Base-by-base conservation (phyloP, 2,329 filamentous ascomycete genomes). In the Blastomyces gilchristii region DNA sequence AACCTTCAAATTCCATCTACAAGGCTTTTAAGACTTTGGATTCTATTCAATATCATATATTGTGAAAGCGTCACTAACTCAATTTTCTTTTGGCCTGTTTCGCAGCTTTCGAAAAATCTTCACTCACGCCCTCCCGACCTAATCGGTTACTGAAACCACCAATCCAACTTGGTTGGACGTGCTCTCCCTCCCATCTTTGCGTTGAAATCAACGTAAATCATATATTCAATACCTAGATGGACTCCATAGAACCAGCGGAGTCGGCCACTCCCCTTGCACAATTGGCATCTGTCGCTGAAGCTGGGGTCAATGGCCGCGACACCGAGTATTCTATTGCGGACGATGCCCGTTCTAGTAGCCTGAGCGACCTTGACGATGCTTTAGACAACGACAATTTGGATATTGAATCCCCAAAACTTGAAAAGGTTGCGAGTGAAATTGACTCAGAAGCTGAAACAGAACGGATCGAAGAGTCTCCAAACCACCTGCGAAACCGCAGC, bases 401-500 rank as follows among this genome's bases (percentile, higher is more conserved):
- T 61, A 83, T 83, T 65, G 81, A 76, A 70, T 75, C 73, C 63
- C 77, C 71, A 62, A 75, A 68, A 68, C 80, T 81, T 9, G 80
- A 82, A 68, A 84, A 79, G 68, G 79, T 83, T 66, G 80, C 84
- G 64, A 85, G 85, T 41, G 84, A 87, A 61, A 82, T 83, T 62
- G 86, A 89, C 69, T 88, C 92, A 3, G 93, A 97, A 76, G 93
- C 93, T 43, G 93, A 97, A 77, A 97, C 93, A 1, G 92, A 97
- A 77, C 87, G 94, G 64, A 82, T 99, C 65, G 94, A 94, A 72
- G 87, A 89, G 71, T 96, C 91, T n/a, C 91, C 92, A 22, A 85
- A 85, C 66, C 89, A 81, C 70, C 77, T 82, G 71, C 81, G 85
- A 67, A 71, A 70, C 57, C 82, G 84, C 69, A 81, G 82, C 69